Evolutionary conservation across 2,329 filamentous ascomycete genomes (phyloP), one percentile per base, ranked within the genome.

Genomic region (Calycina herbarum): DNA sequence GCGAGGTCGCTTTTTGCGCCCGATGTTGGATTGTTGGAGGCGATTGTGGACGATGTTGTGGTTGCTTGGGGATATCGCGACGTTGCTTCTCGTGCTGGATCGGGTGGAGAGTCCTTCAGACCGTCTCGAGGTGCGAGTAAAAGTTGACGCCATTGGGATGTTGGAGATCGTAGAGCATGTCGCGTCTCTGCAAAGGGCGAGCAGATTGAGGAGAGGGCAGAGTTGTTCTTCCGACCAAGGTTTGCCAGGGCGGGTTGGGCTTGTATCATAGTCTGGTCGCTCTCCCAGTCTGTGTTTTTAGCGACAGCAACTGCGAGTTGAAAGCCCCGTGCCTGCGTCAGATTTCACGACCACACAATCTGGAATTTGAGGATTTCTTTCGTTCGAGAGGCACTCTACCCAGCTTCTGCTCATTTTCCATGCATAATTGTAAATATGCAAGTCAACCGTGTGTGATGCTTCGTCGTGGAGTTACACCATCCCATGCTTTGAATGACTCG

Each of bases 51-150:
- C 38, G 70, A 68, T 67, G 72, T 74, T 70, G 72, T 71, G 63
- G 73, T 69, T 68, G 67, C 67, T 69, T 68, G 71, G 67, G 70
- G 62, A 67, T 66, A 70, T 68, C 70, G 68, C 69, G 64, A 72
- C 70, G 71, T 71, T 72, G 72, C 75, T 71, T 72, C 71, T 68
- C 31, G 68, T 71, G 65, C 72, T 68, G 67, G 71, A 69, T 67
- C 71, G 67, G 29, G 72, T 73, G 57, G 68, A 70, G 73, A 79
- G 78, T 73, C 78, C 80, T 74, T 83, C 82, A 79, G 78, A 77
- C 78, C 81, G 80, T 77, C 80, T 77, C 72, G 78, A 79, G 74
- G 82, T 82, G 78, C 82, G 82, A 74, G 82, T 82, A 77, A 68
- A 65, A 61, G 80, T 76, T 73, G 82, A 83, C 73, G 82, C 82